These are phyloP conservation scores for Aquilaria agallochum DNA, from an alignment of 441 rosid species.

Conservation along the genomic window DNA sequence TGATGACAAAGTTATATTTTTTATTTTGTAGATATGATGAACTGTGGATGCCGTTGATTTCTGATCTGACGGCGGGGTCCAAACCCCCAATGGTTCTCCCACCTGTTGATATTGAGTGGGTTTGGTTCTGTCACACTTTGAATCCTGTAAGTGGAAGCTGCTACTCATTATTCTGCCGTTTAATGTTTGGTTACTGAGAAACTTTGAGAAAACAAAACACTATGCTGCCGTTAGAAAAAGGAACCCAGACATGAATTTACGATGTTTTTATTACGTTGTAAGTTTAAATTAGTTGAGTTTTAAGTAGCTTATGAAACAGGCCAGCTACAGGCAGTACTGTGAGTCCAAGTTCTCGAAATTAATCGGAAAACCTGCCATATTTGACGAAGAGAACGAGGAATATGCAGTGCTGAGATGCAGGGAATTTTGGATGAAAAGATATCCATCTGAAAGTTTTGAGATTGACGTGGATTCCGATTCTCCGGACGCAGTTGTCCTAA, in stretches of 20 bases:
- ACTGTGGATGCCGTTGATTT: slow-evolving; percentile 93
- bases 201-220: slow-evolving; percentile 4
- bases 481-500: slow-evolving; percentile 11
- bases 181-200: slow-evolving; percentile 25
- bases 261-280: no score
- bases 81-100: slow-evolving; percentile 69
- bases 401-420: slow-evolving; percentile 74
- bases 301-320: slow-evolving; percentile 26
- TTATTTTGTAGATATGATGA: slow-evolving; percentile 62
- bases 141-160: slow-evolving; percentile 51
- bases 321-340: slow-evolving; percentile 62
- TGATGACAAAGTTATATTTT: neutral
- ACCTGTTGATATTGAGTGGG: slow-evolving; percentile 93
- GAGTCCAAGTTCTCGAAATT: slow-evolving; percentile 64
- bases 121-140: slow-evolving; percentile 91
- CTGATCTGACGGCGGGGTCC: slow-evolving; percentile 61
- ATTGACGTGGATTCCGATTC: slow-evolving; percentile 46
- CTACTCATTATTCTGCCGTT: neutral
- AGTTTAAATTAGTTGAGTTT: no score
- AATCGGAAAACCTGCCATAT: slow-evolving; percentile 70
- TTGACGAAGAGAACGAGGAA: slow-evolving; percentile 68
- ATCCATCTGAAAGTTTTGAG: slow-evolving; percentile 69
- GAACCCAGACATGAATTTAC: no score
- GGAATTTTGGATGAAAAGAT: slow-evolving; percentile 48
- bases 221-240: no score